Evolutionary conservation across 1,139 yeast genomes (phyloP), one percentile per base, ranked within the genome.

Genomic region (Pichia sp.): DNA sequence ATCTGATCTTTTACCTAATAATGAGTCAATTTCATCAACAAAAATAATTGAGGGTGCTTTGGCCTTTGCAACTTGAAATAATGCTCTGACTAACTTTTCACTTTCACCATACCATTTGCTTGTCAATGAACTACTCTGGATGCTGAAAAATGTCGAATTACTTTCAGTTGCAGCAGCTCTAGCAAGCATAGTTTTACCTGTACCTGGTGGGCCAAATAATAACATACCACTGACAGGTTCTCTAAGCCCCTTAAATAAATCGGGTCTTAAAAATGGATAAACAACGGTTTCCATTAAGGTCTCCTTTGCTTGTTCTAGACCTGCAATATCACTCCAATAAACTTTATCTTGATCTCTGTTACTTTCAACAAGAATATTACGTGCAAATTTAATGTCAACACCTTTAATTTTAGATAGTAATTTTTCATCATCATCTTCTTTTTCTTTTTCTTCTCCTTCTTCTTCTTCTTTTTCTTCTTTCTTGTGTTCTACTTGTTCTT

Each of bases 161-260:
- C 96, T 87, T 67, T 92, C 97, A 0, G 97, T 90, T 0, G 98
- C 98, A 9, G 92, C 97, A 0, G 98, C 97, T 56, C 97, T 73
- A 0, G 97, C 97, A 58, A 92, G 73, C 97, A 92, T 92, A 0
- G 98, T 92, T 59, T 92, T 92, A 54, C 98, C 98, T 0, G 98
- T 92, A 20, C 98, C 98, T 0, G 98, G 98, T 1, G 98, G 98
- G 0, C 98, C 98, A 70, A 92, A 92, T 32, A 92, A 69, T 26
- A 92, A 70, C 96, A 92, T 90, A 9, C 98, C 98, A 55, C 96
- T 71, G 0, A 96, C 95, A 1, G 98, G 98, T 65, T 92, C 97
- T 56, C 98, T 73, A 50, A 92, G 70, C 0, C 98, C 98, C 44
- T 82, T 77, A 61, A 92, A 92, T 53, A 92, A 70, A 66, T 92